phyloP scores from a whole-genome alignment of 2,329 filamentous ascomycete genomes.

The Escovopsis weberi region DNA sequence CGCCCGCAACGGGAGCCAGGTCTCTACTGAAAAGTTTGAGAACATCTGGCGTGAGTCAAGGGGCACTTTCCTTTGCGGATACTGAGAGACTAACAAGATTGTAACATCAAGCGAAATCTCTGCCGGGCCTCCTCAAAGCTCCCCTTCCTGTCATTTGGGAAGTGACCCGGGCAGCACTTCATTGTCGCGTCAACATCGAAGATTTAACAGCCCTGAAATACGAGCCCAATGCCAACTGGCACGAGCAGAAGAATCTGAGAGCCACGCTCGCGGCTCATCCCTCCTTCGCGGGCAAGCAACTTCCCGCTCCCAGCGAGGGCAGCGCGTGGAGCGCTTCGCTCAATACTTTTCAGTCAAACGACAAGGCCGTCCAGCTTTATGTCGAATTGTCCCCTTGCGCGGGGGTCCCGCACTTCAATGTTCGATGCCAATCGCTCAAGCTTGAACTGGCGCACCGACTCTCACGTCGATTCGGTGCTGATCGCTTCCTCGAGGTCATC shows the following conservation, averaged over 20 bases:
- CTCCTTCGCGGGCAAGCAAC: conserved; percentile 26
- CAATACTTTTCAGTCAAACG: conserved; percentile 18
- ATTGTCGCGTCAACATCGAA: conserved; percentile 28
- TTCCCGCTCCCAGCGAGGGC: conserved; percentile 32
- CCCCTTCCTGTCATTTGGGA: conserved; percentile 40
- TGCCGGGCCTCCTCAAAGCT: conserved; percentile 12
- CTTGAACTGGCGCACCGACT: conserved; percentile 37
- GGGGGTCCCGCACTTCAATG: conserved; percentile 26
- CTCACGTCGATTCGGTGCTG: conserved; percentile 38
- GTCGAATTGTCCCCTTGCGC: conserved; percentile 24
- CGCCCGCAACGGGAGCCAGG: too few species aligned
- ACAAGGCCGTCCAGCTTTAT: conserved; percentile 27
- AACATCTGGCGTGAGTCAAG: conserved; percentile 26
- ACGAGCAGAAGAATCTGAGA: conserved; percentile 30
- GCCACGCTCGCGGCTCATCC: conserved; percentile 22
- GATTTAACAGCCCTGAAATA: conserved; percentile 20
- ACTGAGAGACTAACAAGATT: too few species aligned
- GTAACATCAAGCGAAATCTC: too few species aligned
- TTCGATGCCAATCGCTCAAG: conserved; percentile 33
- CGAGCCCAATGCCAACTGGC: conserved; percentile 21
- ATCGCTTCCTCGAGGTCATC: conserved; percentile 42
- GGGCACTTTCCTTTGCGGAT: too few species aligned
- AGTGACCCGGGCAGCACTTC: conserved; percentile 29
- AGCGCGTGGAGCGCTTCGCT: conserved; percentile 33
- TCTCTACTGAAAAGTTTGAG: conserved; percentile 11